Evolutionary conservation across 2,329 filamentous ascomycete species (phyloP), one percentile per base, ranked within the genome.

Genomic region (Colletotrichum spinosum): DNA sequence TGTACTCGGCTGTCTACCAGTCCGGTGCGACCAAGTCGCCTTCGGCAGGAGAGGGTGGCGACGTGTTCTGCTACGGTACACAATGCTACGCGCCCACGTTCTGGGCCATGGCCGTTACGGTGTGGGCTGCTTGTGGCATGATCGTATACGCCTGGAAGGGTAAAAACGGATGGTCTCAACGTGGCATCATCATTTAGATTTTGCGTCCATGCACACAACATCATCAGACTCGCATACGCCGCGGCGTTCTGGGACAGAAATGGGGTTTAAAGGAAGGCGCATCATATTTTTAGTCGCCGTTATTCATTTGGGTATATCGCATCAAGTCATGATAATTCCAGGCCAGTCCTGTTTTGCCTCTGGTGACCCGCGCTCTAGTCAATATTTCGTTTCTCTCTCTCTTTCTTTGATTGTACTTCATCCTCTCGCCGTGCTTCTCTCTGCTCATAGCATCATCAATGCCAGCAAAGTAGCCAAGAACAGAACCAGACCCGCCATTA

Each of bases 1-100:
- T 97, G n/a, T 99, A 98, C 76, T 93, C 92, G 6, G 86, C 84
- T 0, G 89, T 93, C 2, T 97, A 97, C 72, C 90, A 96, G 77
- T 84, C 83, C 48, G 91, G 87, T 2, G 89, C 90, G 0, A 79
- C 79, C 52, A 76, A 78, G 25, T 78, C 79, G 13, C 75, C 73
- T 67, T 62, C 77, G 69, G 60, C 70, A 2, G 74, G 69, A 71
- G 74, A 55, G 72, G 80, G 0, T 15, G 80, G 82, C 8, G 83
- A 86, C 67, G 79, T 85, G 2, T 86, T 97, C 69, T 98, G 95
- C 75, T 92, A 93, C 75, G 96, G 96, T 2, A 87, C 83, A 72
- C 80, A 84, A 56, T 99, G 96, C 79, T 98, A 97, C 79, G 89
- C 90, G 10, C 74, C 83, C 0, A 92, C 92, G 0, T 97, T 95